Evolutionary conservation across 768 basidiomycete species (phyloP), one percentile per base, ranked within the genome.

Genomic region (Trametes meyenii): DNA sequence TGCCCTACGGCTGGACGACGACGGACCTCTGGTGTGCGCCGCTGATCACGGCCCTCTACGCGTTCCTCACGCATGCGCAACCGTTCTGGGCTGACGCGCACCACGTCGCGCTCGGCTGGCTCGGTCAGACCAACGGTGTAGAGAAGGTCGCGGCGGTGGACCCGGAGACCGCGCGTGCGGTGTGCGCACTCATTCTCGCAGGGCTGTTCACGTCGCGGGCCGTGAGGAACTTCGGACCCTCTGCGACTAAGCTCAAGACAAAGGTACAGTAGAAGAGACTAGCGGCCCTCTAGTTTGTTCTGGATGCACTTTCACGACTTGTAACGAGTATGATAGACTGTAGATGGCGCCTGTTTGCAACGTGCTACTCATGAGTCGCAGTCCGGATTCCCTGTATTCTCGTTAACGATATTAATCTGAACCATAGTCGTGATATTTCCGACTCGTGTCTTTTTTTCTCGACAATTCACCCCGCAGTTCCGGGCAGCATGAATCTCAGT

Each of bases 1-100:
- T 80, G 55, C 82, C 91, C 0, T 89, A 88, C 59, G 95, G 95
- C 13, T 96, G 94, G 94, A 89, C 86, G 44, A 85, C 86, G 23
- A 82, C 85, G 0, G 95, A 96, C 70, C 72, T 94, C 33, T 96
- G 94, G 94, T 85, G 85, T 73, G 92, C 94, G 10, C 87, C 92
- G 7, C 75, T 87, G 66, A 76, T 87, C 67, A 93, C 92, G 12
- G 89, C 79, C 0, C 70, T 95, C 11, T 95, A 92, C 70, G 87
- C 94, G 55, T 82, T 87, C 59, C 81, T 95, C 53, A 94, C 93
- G 10, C 92, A 94, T 64, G 87, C 90, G 2, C 93, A 96, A 71
- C 90, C 93, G 0, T 89, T 90, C 73, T 95, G 87, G 88, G 83
- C 81, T 0, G 84, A 88, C 29, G 55, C 81, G 42, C 86, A 89